Conservation (phyloP, 495 filamentous ascomycete genomes). For the Corynascus novoguineensis region DNA sequence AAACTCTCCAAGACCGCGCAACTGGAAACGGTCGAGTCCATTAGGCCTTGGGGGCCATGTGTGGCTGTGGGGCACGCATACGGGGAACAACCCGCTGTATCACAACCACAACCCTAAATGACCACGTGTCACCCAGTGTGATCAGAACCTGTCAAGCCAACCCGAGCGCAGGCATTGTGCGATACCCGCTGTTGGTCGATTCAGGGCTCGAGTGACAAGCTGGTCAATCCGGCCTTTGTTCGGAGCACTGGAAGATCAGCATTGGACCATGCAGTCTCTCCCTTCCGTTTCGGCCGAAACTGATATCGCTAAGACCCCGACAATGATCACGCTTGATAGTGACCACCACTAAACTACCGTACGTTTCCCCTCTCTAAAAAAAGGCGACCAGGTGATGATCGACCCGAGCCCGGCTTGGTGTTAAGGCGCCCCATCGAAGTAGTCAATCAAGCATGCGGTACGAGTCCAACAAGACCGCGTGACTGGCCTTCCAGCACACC, state of each 20-base stretch:
- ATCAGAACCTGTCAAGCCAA: neutral
- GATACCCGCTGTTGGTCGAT: neutral
- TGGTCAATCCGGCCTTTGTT: neutral
- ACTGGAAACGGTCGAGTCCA: neutral
- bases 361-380: slow-evolving; percentile 5
- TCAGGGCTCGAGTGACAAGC: neutral
- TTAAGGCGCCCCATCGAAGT: neutral
- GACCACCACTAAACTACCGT: neutral
- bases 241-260: neutral
- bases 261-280: neutral
- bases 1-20: neutral
- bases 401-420: neutral
- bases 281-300: slow-evolving; percentile 1
- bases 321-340: neutral
- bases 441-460: neutral
- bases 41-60: neutral
- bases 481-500: neutral
- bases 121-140: neutral
- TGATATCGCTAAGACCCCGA: neutral
- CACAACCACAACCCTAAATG: neutral
- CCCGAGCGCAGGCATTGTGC: neutral
- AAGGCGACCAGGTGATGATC: slow-evolving; percentile 1
- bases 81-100: slow-evolving; percentile 2
- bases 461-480: neutral
- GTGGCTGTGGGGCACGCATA: neutral